A percentile compares a stretch with the other conserved stretches of the same genome.
phyloP scores from a whole-genome alignment of 2,329 filamentous ascomycete genomes.

The Aspergillus vadensis region DNA sequence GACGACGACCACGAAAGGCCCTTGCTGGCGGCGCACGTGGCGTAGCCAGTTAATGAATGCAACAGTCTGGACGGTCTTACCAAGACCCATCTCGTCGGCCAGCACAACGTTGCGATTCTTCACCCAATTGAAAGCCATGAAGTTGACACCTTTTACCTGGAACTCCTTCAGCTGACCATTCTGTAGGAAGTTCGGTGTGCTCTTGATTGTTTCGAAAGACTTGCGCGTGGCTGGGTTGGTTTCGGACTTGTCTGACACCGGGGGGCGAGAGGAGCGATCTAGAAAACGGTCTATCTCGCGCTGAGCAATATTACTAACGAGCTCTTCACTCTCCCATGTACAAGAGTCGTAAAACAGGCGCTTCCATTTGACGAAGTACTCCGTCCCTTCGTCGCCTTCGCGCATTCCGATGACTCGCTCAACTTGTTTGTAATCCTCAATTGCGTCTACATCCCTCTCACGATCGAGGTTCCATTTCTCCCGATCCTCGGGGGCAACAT shows the following conservation, averaged over 20 bases:
- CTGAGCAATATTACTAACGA: conserved; percentile 78
- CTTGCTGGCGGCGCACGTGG: conserved; percentile 85
- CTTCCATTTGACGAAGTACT: conserved; percentile 98
- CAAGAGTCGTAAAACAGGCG: conserved; percentile 89
- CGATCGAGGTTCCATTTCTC: conserved; percentile 96
- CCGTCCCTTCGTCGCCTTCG: conserved; percentile 74
- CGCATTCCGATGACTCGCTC: conserved; percentile 87
- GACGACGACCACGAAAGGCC: conserved; percentile 95
- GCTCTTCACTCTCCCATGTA: conserved; percentile 82
- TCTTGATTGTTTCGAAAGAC: conserved; percentile 69
- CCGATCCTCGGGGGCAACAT: conserved; percentile 78
- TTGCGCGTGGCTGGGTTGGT: conserved; percentile 73
- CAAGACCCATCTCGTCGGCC: conserved; percentile 97
- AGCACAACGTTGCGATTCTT: conserved; percentile 93
- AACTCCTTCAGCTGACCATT: conserved; percentile 87
- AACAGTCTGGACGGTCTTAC: conserved; percentile 97
- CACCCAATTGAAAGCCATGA: conserved; percentile 94
- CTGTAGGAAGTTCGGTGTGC: conserved; percentile 82
- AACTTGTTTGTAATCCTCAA: conserved; percentile 87
- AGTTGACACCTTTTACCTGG: conserved; percentile 91
- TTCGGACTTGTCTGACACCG: conserved; percentile 77
- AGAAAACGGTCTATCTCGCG: conserved; percentile 89
- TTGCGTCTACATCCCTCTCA: conserved; percentile 83
- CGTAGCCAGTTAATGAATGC: conserved; percentile 96
- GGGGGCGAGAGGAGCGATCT: conserved; percentile 77